Evolutionary conservation across 306 rosid species (phyloP).

Genomic region (Lathyrus tuberosus): DNA sequence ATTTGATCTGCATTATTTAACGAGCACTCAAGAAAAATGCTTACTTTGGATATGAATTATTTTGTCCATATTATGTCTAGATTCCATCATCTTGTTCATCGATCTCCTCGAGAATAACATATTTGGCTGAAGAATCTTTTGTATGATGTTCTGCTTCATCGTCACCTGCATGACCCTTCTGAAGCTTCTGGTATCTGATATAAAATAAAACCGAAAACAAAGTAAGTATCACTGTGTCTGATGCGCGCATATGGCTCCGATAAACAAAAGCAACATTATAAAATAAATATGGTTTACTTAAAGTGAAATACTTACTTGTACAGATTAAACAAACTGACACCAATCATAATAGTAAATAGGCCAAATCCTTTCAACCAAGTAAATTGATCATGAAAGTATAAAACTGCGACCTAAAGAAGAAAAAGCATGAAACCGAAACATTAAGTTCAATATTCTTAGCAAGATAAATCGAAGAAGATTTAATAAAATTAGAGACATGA

Average conservation of each 20-base stretch:
- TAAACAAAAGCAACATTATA: too few species aligned
- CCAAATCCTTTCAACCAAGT: conserved; percentile 91
- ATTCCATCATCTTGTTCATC: conserved; percentile 65
- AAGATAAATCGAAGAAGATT: conserved; percentile 3
- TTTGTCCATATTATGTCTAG: conserved; percentile 37
- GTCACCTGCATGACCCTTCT: conserved; percentile 50
- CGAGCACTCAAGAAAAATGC: not conserved
- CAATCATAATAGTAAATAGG: conserved; percentile 74
- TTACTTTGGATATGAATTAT: conserved; percentile 45
- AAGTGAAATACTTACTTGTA: conserved; percentile 65
- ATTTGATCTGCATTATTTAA: too few species aligned
- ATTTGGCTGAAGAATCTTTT: conserved; percentile 62
- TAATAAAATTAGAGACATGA: conserved; percentile 5
- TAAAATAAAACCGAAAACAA: not conserved
- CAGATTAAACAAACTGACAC: conserved; percentile 94
- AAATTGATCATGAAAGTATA: conserved; percentile 86
- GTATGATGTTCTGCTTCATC: conserved; percentile 41
- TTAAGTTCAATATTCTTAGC: conserved; percentile 29
- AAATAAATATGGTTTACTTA: too few species aligned
- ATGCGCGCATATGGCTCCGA: not conserved
- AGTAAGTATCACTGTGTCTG: not conserved
- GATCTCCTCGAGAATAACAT: conserved; percentile 86
- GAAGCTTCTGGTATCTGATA: conserved; percentile 77
- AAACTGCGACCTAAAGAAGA: conserved; percentile 78
- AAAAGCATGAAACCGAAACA: conserved; percentile 35